Conservation (phyloP, 176 grass and related monocot species). For the Elaeis guineensis region DNA sequence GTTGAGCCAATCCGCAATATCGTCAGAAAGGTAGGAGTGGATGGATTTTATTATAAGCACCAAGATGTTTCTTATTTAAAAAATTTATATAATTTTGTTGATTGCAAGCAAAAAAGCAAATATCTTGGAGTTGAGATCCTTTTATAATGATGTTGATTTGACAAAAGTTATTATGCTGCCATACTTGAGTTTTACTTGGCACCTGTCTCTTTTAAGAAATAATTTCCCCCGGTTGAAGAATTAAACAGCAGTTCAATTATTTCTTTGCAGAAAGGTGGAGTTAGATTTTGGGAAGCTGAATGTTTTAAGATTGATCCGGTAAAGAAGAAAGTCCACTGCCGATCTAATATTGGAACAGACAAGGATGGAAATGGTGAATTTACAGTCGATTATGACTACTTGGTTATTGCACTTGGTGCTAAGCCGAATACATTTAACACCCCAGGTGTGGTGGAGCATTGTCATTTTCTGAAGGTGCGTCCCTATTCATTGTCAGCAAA, state of each 20-base stretch:
- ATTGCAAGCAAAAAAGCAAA: no score
- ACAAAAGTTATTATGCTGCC: no score
- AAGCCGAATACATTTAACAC: conserved; percentile 18
- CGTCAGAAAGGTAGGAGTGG: conserved; percentile 4
- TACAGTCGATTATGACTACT: conserved; percentile 16
- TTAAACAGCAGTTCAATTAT: neutral
- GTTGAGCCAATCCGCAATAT: conserved; percentile 15
- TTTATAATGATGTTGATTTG: no score
- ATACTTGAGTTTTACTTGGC: no score
- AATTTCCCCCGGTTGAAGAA: no score
- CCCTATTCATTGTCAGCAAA: neutral
- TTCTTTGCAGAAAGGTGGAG: conserved; percentile 2
- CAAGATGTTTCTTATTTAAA: no score
- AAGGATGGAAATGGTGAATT: conserved; percentile 13
- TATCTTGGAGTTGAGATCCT: no score
- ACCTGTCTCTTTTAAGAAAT: no score
- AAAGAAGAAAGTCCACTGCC: conserved; percentile 13
- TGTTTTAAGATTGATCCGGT: conserved; percentile 13
- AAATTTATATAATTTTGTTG: no score
- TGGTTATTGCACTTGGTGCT: conserved; percentile 14
- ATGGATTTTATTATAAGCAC: no score
- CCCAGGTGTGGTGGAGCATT: conserved; percentile 15
- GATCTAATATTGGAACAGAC: neutral
- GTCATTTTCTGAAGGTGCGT: conserved; percentile 14
- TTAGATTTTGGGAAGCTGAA: conserved; percentile 22